These are phyloP conservation scores for Discostella stelligeroides DNA, from an alignment of 108 stramenopile genomes.

Conservation along the genomic window DNA sequence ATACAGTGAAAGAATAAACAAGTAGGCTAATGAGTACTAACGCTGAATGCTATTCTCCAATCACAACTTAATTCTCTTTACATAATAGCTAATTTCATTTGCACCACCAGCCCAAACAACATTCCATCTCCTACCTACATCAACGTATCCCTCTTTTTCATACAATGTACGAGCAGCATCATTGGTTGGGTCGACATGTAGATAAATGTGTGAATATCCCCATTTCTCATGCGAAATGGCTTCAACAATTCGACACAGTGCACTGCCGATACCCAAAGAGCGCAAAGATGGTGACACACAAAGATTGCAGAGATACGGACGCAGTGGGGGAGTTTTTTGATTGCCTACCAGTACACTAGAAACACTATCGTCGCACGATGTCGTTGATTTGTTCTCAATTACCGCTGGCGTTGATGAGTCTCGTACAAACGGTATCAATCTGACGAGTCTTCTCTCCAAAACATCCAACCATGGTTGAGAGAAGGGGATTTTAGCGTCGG, in stretches of 20 bases:
- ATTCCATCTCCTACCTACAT: constrained; percentile 81
- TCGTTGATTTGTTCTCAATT: constrained; percentile 30
- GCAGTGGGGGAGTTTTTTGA: constrained; percentile 43
- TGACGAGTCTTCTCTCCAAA: constrained; percentile 63
- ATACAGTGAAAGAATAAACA: constrained; percentile 51
- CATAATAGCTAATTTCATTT: constrained; percentile 78
- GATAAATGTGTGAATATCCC: constrained; percentile 70
- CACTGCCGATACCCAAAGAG: constrained; percentile 64
- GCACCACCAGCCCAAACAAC: constrained; percentile 80
- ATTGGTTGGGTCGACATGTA: constrained; percentile 86
- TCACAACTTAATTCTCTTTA: constrained; percentile 60
- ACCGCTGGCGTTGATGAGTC: constrained; percentile 5
- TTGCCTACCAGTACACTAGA: constrained; percentile 3
- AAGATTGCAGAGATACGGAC: constrained; percentile 84
- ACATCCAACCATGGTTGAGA: constrained; percentile 80
- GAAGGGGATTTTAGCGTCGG: constrained; percentile 89
- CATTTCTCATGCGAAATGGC: constrained; percentile 67
- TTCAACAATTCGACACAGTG: constrained; percentile 78
- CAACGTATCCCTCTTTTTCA: constrained; percentile 66
- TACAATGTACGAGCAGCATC: constrained; percentile 74
- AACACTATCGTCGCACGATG: background rate
- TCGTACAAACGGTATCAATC: constrained; percentile 46
- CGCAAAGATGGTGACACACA: constrained; percentile 72
- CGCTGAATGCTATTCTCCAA: constrained; percentile 7
- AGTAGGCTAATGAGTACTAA: no score